phyloP scores from a whole-genome alignment of 768 basidiomycete genomes.

The Boletus rubroflammeus region DNA sequence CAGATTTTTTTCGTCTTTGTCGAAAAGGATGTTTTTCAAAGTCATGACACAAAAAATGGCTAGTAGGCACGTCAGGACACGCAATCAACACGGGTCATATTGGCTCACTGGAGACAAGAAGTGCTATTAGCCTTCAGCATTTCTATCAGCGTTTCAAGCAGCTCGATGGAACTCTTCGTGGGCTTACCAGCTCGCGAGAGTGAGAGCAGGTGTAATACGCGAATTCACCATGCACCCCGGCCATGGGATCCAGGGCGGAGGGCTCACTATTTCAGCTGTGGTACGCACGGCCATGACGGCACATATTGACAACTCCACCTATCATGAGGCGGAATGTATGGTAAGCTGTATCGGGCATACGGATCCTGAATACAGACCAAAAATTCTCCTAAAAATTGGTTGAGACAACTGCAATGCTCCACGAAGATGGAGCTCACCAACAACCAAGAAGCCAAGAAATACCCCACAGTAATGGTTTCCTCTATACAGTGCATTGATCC shows the following conservation, averaged over 20 bases:
- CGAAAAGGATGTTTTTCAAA: conserved; percentile 7
- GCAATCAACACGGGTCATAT: not conserved
- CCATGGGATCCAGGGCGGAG: conserved; percentile 17
- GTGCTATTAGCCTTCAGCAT: conserved; percentile 13
- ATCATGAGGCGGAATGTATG: not conserved
- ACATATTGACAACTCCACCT: conserved; percentile 19
- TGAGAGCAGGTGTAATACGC: conserved; percentile 10
- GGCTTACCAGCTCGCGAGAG: conserved; percentile 22
- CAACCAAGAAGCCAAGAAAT: conserved; percentile 15
- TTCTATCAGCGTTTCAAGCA: not conserved
- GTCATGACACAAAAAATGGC: conserved; percentile 19
- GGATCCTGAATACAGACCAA: conserved; percentile 4
- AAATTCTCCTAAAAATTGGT: conserved; percentile 12
- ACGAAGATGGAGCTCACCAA: conserved; percentile 9
- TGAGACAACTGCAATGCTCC: not conserved
- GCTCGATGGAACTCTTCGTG: not conserved
- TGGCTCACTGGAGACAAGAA: conserved; percentile 18
- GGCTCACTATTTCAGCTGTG: conserved; percentile 6
- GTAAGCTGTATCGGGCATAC: not conserved
- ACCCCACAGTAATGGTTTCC: not conserved
- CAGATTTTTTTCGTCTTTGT: not conserved
- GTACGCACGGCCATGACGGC: conserved; percentile 15
- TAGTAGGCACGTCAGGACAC: conserved; percentile 2
- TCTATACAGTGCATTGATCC: conserved; percentile 18
- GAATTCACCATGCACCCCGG: conserved; percentile 13